These are phyloP conservation scores for Keithomyces neogunnii DNA, from an alignment of 2,329 filamentous ascomycete genomes.

Conservation along the genomic window DNA sequence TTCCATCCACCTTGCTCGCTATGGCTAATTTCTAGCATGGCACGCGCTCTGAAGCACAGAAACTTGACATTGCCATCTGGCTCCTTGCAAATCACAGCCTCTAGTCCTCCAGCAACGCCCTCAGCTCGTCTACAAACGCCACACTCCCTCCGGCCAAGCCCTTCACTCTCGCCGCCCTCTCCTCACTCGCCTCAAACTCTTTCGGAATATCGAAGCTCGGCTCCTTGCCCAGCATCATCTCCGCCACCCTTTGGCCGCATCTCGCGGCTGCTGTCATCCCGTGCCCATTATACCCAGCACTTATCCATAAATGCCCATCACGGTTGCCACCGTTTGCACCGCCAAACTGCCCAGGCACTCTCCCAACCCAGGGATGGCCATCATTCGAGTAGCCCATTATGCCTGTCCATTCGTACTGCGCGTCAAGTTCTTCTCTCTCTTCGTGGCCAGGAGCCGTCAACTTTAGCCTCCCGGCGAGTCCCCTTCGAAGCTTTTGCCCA, in stretches of 20 bases:
- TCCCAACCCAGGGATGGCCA: constrained; percentile 60
- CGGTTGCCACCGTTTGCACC: constrained; percentile 36
- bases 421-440: constrained; percentile 36
- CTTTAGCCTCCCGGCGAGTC: constrained; percentile 33
- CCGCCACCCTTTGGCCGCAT: constrained; percentile 53
- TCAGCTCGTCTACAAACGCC: constrained; percentile 3
- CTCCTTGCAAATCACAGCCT: not conserved
- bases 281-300: constrained; percentile 63
- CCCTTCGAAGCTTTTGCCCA: constrained; percentile 44
- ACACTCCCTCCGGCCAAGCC: constrained; percentile 12
- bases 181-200: constrained; percentile 30
- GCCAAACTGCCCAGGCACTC: constrained; percentile 44
- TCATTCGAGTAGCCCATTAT: constrained; percentile 73
- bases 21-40: no score
- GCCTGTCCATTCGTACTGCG: constrained; percentile 64
- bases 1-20: no score
- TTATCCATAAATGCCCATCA: constrained; percentile 41
- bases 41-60: no score
- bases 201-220: constrained; percentile 32
- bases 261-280: constrained; percentile 69
- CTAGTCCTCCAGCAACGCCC: constrained; percentile 1
- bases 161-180: constrained; percentile 17
- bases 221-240: constrained; percentile 44
- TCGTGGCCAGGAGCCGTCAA: constrained; percentile 24
- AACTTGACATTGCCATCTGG: no score